Conservation (phyloP, 129 eudicot species). For the Sambucus nigra region DNA sequence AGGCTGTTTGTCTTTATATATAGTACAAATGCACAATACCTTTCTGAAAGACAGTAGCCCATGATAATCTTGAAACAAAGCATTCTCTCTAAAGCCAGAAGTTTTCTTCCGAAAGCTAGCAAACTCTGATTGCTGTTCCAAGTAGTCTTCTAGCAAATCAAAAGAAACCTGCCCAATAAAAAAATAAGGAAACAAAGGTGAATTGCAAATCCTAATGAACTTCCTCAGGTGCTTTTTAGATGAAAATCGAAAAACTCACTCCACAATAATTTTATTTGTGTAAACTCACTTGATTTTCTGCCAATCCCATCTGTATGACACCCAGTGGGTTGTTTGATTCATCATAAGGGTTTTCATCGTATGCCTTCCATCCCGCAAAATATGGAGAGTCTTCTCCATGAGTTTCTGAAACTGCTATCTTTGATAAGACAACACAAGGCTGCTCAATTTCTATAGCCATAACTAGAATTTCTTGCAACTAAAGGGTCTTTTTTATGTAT, state of each 20-base stretch:
- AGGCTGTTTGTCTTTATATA: neutral
- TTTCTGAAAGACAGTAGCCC: constrained; percentile 81
- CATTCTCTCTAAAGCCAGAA: constrained; percentile 81
- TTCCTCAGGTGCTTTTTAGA: too few species aligned
- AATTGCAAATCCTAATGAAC: neutral
- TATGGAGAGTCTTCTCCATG: constrained; percentile 99
- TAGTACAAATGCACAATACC: constrained; percentile 18
- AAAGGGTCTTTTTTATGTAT: neutral
- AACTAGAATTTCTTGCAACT: constrained; percentile 5
- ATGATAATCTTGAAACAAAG: constrained; percentile 95
- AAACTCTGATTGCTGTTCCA: constrained; percentile 50
- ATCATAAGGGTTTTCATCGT: constrained; percentile 85
- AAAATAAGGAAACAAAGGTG: neutral
- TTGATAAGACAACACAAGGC: constrained; percentile 50
- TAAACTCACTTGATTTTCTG: constrained; percentile 77
- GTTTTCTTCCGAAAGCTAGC: constrained; percentile 38
- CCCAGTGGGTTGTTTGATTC: constrained; percentile 59
- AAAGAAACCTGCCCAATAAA: constrained; percentile 64
- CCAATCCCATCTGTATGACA: constrained; percentile 95
- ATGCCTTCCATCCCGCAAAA: constrained; percentile 98
- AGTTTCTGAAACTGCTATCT: constrained; percentile 72
- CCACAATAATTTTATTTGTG: too few species aligned
- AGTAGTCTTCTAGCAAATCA: constrained; percentile 81
- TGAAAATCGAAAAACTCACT: too few species aligned
- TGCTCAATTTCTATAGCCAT: constrained; percentile 69